Conservation (phyloP, 768 basidiomycete genomes). For the Phylloporus sp. region DNA sequence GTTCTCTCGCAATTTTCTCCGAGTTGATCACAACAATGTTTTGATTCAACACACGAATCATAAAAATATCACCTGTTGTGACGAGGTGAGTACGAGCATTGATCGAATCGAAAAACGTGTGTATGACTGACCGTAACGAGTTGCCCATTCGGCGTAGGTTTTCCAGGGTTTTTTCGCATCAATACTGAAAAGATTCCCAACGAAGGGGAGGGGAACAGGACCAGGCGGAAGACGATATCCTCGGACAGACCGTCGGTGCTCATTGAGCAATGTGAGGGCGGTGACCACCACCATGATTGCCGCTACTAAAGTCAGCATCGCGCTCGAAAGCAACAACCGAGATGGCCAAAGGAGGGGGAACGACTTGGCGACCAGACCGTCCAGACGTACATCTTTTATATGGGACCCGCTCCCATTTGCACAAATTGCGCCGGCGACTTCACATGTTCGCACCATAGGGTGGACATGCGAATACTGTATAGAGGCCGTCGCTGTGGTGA, state of each 20-base stretch:
- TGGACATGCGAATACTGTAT: too few relatives aligned
- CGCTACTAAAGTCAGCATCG: not conserved
- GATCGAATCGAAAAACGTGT: not conserved
- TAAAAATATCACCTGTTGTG: not conserved
- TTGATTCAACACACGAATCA: not conserved
- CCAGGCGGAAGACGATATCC: not conserved
- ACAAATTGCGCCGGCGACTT: too few relatives aligned
- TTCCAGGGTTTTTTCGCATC: not conserved
- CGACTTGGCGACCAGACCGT: too few relatives aligned
- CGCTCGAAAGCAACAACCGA: too few relatives aligned
- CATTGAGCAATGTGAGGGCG: not conserved
- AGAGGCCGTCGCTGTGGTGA: too few relatives aligned
- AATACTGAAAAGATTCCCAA: not conserved
- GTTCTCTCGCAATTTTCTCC: not conserved
- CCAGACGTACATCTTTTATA: too few relatives aligned
- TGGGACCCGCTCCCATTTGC: too few relatives aligned
- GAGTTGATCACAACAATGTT: not conserved
- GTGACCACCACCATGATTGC: not conserved
- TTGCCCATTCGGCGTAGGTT: not conserved
- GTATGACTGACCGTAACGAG: not conserved
- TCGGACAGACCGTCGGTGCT: not conserved
- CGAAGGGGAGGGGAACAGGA: not conserved
- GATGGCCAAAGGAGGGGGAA: too few relatives aligned
- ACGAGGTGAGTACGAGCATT: not conserved
- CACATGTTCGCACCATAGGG: too few relatives aligned